phyloP scores from a whole-genome alignment of 257 asterid species.

The Paulownia fortunei region DNA sequence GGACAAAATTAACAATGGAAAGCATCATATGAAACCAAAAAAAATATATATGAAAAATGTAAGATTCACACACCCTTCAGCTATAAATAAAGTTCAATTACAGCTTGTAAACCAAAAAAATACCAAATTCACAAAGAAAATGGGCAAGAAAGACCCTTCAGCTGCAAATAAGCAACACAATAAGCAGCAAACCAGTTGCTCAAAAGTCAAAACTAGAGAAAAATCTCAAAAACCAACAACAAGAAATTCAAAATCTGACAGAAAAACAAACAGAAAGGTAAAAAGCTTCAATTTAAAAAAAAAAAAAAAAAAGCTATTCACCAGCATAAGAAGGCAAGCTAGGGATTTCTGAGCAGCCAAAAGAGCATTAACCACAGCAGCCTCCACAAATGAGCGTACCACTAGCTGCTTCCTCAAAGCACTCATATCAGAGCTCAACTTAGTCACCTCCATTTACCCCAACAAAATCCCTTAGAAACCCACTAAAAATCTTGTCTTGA shows the following conservation, averaged over 20 bases:
- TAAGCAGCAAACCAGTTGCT: conserved; percentile 24
- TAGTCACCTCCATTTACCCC: conserved; percentile 65
- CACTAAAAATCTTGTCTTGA: conserved; percentile 16
- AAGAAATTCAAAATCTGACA: conserved; percentile 24
- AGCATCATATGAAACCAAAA: neutral
- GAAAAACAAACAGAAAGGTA: neutral
- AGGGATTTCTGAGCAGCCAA: conserved; percentile 68
- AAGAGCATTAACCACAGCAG: conserved; percentile 51
- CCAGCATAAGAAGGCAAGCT: conserved; percentile 66
- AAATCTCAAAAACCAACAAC: conserved; percentile 34
- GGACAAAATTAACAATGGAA: neutral
- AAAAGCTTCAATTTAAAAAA: neutral
- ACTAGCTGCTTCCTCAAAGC: conserved; percentile 44
- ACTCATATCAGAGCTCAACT: conserved; percentile 51
- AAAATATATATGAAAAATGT: no score
- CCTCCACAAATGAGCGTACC: conserved; percentile 50
- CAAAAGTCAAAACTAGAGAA: conserved; percentile 18
- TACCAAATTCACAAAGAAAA: conserved; percentile 16
- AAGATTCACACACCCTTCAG: conserved; percentile 5
- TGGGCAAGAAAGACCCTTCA: neutral
- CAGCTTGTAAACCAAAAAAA: neutral
- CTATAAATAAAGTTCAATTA: neutral
- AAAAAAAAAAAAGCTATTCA: conserved; percentile 27
- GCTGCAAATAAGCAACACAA: neutral
- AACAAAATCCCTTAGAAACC: conserved; percentile 7